A percentile compares a stretch with the other conserved stretches of the same genome.
Conservation (phyloP, 768 basidiomycete species). For the Boletus speciosus region DNA sequence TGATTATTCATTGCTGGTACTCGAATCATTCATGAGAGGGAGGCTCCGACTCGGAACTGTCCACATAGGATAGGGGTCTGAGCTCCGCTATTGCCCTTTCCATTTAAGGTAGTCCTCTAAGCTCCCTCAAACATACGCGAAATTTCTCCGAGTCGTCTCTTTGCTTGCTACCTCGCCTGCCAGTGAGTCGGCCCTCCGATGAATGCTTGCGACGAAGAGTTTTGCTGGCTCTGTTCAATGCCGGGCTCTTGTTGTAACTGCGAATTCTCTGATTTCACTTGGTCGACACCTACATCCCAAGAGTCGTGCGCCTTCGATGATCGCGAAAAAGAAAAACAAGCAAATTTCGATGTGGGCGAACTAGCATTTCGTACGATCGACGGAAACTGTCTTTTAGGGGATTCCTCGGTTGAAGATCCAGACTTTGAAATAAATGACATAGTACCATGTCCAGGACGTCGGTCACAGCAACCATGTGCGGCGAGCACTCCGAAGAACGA, state of each 20-base stretch:
- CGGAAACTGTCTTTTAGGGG: neutral
- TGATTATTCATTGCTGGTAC: neutral
- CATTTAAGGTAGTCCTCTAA: neutral
- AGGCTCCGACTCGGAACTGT: no score
- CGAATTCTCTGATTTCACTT: conserved; percentile 1
- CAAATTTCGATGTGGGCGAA: neutral
- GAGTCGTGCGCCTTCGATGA: neutral
- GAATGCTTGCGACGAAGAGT: neutral
- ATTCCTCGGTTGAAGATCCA: neutral
- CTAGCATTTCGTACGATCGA: neutral
- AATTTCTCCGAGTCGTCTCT: neutral
- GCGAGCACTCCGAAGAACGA: conserved; percentile 8
- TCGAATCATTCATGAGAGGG: neutral
- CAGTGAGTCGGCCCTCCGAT: neutral
- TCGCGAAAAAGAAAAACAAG: conserved; percentile 2
- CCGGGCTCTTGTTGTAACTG: conserved; percentile 1
- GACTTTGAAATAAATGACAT: neutral
- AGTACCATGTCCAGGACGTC: neutral
- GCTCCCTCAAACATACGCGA: neutral
- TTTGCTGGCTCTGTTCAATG: conserved; percentile 8
- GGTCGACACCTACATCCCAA: conserved; percentile 3
- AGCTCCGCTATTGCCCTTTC: conserved; percentile 1
- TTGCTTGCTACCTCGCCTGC: neutral
- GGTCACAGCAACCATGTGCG: neutral
- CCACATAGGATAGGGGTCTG: neutral